phyloP scores from a whole-genome alignment of 2,329 filamentous ascomycete genomes.

The Aspergillus clavatus region DNA sequence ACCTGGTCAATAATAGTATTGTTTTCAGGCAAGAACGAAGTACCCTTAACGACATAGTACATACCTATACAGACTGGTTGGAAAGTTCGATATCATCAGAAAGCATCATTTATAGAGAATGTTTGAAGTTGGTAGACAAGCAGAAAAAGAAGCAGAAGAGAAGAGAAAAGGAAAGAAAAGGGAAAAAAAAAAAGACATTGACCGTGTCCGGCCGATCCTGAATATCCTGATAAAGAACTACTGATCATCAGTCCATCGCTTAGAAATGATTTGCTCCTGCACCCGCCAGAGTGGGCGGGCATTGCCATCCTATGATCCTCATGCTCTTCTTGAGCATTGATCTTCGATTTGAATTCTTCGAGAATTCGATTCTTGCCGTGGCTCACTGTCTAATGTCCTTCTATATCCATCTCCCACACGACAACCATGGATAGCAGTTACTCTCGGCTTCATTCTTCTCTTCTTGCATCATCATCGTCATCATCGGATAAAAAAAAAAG shows the following conservation, averaged over 20 bases:
- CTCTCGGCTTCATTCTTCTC: background rate
- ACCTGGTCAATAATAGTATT: too few species aligned
- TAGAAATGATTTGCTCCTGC: background rate
- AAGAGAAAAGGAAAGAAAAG: background rate
- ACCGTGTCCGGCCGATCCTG: conserved; percentile 5
- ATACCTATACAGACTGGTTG: too few species aligned
- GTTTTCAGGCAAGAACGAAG: too few species aligned
- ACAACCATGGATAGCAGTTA: too few species aligned
- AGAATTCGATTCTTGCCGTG: background rate
- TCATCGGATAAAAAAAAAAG: background rate
- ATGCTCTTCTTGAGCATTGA: background rate
- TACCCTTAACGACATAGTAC: too few species aligned
- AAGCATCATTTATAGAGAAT: too few species aligned
- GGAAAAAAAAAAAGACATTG: too few species aligned
- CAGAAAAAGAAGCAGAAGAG: too few species aligned
- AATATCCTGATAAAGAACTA: conserved; percentile 16
- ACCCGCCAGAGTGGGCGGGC: background rate
- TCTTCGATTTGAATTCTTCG: background rate
- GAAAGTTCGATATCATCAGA: too few species aligned
- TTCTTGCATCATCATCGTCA: background rate
- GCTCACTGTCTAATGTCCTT: background rate
- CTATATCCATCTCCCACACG: too few species aligned
- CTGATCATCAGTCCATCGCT: conserved; percentile 2
- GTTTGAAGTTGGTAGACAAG: too few species aligned
- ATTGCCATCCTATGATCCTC: too few species aligned